A percentile compares a stretch with the other conserved stretches of the same genome.
Conservation (phyloP, 2,329 filamentous ascomycete species). For the Aureobasidium vineae region DNA sequence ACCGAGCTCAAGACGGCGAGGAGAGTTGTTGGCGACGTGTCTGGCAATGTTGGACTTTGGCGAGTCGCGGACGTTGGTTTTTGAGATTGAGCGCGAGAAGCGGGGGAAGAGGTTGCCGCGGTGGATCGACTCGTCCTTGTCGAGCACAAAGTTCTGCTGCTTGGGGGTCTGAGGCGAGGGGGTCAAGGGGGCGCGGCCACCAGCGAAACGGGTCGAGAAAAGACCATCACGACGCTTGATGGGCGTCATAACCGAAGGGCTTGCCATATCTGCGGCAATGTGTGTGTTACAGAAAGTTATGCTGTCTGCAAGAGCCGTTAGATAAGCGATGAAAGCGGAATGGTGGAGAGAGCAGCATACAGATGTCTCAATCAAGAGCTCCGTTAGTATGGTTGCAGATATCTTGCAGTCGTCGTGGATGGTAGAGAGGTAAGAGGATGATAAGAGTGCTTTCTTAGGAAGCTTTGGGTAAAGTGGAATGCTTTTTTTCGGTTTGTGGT, state of each 20-base stretch:
- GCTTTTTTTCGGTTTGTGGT: conserved; percentile 15
- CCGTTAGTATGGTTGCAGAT: conserved; percentile 40
- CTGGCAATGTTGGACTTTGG: conserved; percentile 86
- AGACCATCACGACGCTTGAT: conserved; percentile 92
- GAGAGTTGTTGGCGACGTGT: conserved; percentile 60
- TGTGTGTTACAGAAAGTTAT: conserved; percentile 19
- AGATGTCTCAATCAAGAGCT: conserved; percentile 42
- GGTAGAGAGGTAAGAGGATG: conserved; percentile 31
- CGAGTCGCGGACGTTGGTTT: conserved; percentile 73
- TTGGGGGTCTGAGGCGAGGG: conserved; percentile 78
- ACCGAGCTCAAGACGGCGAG: conserved; percentile 83
- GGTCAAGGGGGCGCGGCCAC: conserved; percentile 90
- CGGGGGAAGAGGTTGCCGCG: conserved; percentile 73
- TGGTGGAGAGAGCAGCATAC: neutral
- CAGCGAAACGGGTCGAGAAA: conserved; percentile 88
- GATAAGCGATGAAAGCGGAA: conserved; percentile 28
- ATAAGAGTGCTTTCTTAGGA: conserved; percentile 33
- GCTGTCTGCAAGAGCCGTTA: conserved; percentile 31
- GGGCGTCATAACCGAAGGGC: conserved; percentile 78
- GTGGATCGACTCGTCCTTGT: conserved; percentile 67
- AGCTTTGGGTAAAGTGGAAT: conserved; percentile 28
- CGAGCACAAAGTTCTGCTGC: conserved; percentile 54
- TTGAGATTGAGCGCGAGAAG: conserved; percentile 68
- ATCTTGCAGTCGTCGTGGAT: conserved; percentile 36
- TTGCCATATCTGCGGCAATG: conserved; percentile 63